Base-by-base conservation (phyloP, 2,329 filamentous ascomycete species). In the Ophiostoma perfectum region DNA sequence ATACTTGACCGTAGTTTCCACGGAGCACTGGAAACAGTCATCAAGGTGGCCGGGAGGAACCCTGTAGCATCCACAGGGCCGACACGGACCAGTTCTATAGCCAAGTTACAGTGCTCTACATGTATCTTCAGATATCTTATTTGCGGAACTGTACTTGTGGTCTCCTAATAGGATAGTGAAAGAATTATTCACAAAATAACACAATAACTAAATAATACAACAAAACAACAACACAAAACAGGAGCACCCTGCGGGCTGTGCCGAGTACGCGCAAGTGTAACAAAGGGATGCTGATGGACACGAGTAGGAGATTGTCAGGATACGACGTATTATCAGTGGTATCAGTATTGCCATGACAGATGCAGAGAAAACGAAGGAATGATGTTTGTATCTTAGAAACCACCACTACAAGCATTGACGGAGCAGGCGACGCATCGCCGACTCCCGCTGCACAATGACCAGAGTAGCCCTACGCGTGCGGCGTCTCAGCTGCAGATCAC, bases 211-310 rank as follows among this genome's bases (percentile, higher is more conserved):
- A 2, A 27, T 27, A 27, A 27, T 27, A 27, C 27, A 27, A 27
- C 27, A n/a, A n/a, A n/a, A n/a, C n/a, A n/a, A n/a, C n/a, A n/a
- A n/a, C 4, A 49, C 8, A n/a, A 63, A 63, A 63, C 58, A 63
- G 38, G 60, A 63, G 60, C n/a, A 42, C 58, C 16, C 58, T 62
- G 58, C 58, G 58, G 58, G 58, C 58, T 62, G 58, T 62, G 58
- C 58, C 58, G 58, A 39, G 58, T n/a, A 41, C 39, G 60, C 38
- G 38, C 60, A 63, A 63, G 38, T 63, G 60, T 42, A 63, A 63
- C 38, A 63, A 63, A 63, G 38, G 60, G 60, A 63, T 63, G 55
- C 14, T 49, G 47, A 55, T 55, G 49, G n/a, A 42, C 5, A 42
- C 16, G 16, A 42, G 11, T 39, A 18, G 60, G 60, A 18, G n/a